Percentiles rank a stretch among this genome's conserved stretches.
Conservation (phyloP, 2,329 filamentous ascomycete genomes). For the Aspergillus sergii region DNA sequence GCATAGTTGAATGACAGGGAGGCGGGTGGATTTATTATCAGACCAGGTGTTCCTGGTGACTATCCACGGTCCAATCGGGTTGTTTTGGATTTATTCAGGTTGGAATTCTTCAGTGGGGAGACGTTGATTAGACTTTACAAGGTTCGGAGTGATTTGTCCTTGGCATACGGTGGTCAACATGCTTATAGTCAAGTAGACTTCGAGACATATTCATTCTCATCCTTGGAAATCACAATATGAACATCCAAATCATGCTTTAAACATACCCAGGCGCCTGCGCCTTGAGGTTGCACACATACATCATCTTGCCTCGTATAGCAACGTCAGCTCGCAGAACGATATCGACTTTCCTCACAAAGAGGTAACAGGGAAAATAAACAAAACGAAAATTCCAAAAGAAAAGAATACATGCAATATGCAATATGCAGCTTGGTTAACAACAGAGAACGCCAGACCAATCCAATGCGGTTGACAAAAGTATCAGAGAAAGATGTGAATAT, state of each 20-base stretch:
- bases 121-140: background rate
- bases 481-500: background rate
- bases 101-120: background rate
- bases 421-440: background rate
- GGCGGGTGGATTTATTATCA: background rate
- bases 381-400: background rate
- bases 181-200: background rate
- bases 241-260: background rate
- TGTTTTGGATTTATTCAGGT: background rate
- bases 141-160: background rate
- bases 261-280: constrained; percentile 2
- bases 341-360: background rate
- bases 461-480: background rate
- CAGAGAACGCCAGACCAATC: background rate
- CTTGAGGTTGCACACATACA: background rate
- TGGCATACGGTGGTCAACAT: too few species aligned
- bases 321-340: background rate
- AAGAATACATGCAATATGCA: background rate
- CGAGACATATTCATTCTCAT: background rate
- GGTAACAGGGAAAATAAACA: background rate
- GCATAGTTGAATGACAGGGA: background rate
- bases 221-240: background rate
- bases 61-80: background rate
- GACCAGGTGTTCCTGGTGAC: background rate
- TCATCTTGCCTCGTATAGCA: background rate